phyloP scores from a whole-genome alignment of 768 basidiomycete species.

The Mycena latifolia region DNA sequence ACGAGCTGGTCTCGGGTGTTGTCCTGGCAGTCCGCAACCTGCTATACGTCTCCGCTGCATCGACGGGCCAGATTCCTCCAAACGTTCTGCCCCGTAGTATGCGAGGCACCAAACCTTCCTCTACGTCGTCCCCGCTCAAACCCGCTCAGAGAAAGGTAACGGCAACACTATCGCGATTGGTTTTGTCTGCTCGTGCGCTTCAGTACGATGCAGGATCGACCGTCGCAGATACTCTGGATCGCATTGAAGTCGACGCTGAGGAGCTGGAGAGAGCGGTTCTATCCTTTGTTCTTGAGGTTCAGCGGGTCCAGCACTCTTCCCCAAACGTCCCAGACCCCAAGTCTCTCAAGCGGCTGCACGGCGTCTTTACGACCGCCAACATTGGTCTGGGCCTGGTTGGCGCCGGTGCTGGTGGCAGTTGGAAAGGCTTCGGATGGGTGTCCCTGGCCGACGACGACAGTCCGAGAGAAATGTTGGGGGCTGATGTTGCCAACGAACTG shows the following conservation, averaged over 20 bases:
- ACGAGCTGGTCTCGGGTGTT: slow-evolving; percentile 70
- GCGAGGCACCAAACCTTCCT: slow-evolving; percentile 57
- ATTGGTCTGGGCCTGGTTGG: slow-evolving; percentile 86
- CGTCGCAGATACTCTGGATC: slow-evolving; percentile 70
- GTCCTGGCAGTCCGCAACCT: slow-evolving; percentile 84
- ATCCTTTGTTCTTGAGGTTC: slow-evolving; percentile 78
- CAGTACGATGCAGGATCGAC: slow-evolving; percentile 81
- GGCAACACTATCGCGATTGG: slow-evolving; percentile 89
- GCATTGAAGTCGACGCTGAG: slow-evolving; percentile 81
- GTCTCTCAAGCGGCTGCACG: slow-evolving; percentile 68
- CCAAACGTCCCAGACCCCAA: slow-evolving; percentile 43
- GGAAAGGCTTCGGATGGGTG: slow-evolving; percentile 91
- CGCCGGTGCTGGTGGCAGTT: slow-evolving; percentile 78
- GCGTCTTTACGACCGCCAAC: slow-evolving; percentile 70
- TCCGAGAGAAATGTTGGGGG: slow-evolving; percentile 61
- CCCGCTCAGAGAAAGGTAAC: slow-evolving; percentile 89
- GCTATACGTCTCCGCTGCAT: slow-evolving; percentile 74
- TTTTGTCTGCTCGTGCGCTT: slow-evolving; percentile 91
- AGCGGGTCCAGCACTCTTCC: slow-evolving; percentile 61
- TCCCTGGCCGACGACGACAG: slow-evolving; percentile 62
- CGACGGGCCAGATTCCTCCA: slow-evolving; percentile 70
- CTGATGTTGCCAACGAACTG: slow-evolving; percentile 68
- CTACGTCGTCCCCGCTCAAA: slow-evolving; percentile 72
- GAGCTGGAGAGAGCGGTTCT: slow-evolving; percentile 81
- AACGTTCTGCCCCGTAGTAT: slow-evolving; percentile 64